Evolutionary conservation across 805 yeast species (phyloP).

Genomic region (Phaffomyces antillensis): DNA sequence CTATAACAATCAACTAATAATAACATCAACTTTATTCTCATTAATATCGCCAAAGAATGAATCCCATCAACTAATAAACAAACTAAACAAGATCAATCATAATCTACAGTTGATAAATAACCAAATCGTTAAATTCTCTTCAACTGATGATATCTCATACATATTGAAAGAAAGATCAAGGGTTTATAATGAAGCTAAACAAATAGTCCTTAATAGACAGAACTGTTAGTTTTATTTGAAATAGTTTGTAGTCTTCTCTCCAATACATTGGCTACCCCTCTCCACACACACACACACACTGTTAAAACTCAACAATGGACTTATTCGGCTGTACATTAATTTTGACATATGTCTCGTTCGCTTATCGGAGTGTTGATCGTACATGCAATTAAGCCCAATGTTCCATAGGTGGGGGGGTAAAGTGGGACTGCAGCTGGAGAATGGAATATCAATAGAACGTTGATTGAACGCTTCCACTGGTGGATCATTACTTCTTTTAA

Average conservation of each 20-base stretch:
- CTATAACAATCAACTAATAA: not conserved
- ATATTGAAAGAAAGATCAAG: conserved; percentile 24
- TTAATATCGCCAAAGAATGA: not conserved
- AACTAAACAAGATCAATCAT: conserved; percentile 3
- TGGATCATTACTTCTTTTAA: too few relatives aligned
- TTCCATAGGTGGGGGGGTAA: too few relatives aligned
- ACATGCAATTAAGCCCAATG: too few relatives aligned
- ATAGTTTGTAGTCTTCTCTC: not conserved
- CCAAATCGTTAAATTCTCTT: conserved; percentile 8
- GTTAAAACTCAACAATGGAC: too few relatives aligned
- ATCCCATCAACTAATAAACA: not conserved
- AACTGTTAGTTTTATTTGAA: not conserved
- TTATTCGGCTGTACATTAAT: too few relatives aligned
- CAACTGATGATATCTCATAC: conserved; percentile 20
- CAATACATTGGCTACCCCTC: too few relatives aligned
- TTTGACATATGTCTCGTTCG: too few relatives aligned
- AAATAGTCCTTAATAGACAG: conserved; percentile 13
- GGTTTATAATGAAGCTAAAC: conserved; percentile 22
- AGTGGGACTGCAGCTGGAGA: too few relatives aligned
- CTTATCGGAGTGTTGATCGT: too few relatives aligned
- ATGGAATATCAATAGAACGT: too few relatives aligned
- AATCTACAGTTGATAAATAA: conserved; percentile 12
- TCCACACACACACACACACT: too few relatives aligned
- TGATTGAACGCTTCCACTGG: too few relatives aligned
- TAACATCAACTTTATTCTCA: not conserved